Conservation (phyloP, 257 asterid genomes). For the Thymus mandschuricus region DNA sequence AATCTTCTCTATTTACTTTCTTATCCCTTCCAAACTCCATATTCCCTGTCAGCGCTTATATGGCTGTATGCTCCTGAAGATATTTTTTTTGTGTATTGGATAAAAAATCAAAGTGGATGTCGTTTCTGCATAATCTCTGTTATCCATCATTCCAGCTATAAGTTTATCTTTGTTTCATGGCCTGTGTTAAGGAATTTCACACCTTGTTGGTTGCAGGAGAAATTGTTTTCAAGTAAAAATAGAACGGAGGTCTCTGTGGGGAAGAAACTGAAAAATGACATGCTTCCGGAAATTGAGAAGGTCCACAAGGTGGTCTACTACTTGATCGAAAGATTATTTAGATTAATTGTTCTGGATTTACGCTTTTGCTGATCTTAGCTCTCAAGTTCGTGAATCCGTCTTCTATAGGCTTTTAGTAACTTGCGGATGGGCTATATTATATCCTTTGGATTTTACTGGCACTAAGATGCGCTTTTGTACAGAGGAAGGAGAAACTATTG, state of each 20-base stretch:
- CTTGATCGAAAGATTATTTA: constrained; percentile 25
- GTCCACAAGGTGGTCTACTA: constrained; percentile 75
- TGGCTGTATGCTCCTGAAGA: not conserved
- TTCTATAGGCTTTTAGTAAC: not conserved
- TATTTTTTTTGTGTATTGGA: no score
- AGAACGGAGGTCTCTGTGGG: constrained; percentile 91
- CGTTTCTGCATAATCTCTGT: not conserved
- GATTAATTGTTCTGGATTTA: constrained; percentile 19
- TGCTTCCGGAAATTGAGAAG: constrained; percentile 93
- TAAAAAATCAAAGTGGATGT: not conserved
- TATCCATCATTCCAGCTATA: constrained; percentile 1
- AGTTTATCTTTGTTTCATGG: constrained; percentile 10
- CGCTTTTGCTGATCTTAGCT: constrained; percentile 17
- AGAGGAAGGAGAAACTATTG: constrained; percentile 85
- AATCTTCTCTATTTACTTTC: not conserved
- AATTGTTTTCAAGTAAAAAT: constrained; percentile 80
- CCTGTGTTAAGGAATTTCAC: constrained; percentile 11
- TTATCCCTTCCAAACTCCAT: not conserved
- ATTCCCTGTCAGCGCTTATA: not conserved
- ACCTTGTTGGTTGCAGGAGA: constrained; percentile 64
- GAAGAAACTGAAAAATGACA: constrained; percentile 80
- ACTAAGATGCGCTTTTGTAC: constrained; percentile 40
- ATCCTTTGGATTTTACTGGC: constrained; percentile 23
- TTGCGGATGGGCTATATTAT: constrained; percentile 4
- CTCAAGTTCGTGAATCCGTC: not conserved